Percentiles rank a stretch among this genome's conserved stretches.
phyloP scores from a whole-genome alignment of 2,329 filamentous ascomycete species.

The Diaporthe sp. region DNA sequence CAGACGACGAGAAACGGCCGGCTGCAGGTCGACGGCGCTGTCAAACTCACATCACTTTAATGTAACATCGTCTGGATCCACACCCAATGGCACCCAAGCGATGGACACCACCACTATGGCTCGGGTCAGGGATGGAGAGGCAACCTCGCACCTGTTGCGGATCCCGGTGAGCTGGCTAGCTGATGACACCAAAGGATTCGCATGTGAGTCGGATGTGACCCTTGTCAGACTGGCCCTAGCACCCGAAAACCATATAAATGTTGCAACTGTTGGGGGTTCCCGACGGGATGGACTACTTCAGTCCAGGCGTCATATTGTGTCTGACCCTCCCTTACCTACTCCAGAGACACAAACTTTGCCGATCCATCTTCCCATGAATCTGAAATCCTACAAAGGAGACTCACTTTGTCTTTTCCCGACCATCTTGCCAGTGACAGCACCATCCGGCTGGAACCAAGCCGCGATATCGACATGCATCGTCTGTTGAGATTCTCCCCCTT shows the following conservation, averaged over 20 bases:
- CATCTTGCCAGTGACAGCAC: neutral
- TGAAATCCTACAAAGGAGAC: neutral
- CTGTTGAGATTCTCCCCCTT: neutral
- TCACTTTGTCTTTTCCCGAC: neutral
- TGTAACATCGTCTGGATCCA: neutral
- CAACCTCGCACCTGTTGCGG: slow-evolving; percentile 9
- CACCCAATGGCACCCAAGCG: slow-evolving; percentile 6
- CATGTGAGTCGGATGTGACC: slow-evolving; percentile 18
- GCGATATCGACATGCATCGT: neutral
- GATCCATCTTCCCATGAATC: neutral
- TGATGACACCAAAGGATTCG: neutral
- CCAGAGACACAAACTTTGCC: neutral
- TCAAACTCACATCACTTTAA: slow-evolving; percentile 14
- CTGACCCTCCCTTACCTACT: neutral
- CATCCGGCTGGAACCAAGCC: neutral
- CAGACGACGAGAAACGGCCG: neutral
- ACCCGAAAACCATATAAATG: slow-evolving; percentile 3
- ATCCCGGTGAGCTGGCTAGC: slow-evolving; percentile 21
- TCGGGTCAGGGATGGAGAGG: neutral
- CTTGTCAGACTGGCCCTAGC: neutral
- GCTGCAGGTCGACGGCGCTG: slow-evolving; percentile 17
- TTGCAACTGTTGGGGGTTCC: neutral
- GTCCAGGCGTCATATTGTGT: neutral
- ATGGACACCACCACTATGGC: neutral
- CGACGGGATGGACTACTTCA: neutral